Evolutionary conservation across 2,329 filamentous ascomycete genomes (phyloP), one percentile per base, ranked within the genome.

Genomic region (Ophiosphaerella herpotricha): DNA sequence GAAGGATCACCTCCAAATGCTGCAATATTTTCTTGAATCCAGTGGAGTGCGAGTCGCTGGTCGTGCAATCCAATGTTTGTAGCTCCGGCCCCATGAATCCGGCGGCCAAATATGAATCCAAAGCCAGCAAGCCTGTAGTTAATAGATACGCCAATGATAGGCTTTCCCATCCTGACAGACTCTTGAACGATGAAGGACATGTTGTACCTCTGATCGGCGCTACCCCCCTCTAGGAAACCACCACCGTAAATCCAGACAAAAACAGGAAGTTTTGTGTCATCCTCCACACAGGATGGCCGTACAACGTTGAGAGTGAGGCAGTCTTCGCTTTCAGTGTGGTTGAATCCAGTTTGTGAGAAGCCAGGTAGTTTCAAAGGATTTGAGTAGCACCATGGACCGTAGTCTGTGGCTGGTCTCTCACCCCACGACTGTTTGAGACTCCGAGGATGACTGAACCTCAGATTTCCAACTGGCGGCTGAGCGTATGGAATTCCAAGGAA

Each of bases 11-110:
- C 84, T 1, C 84, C 66, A 32, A 71, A 72, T 0, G 60, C 33
- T 2, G 58, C 58, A 13, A 89, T 86, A 52, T 89, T 74, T 16
- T 78, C 72, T 57, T 83, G 76, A 0, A 88, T 78, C 86, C 86
- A 89, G 39, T 80, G 63, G 40, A 89, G 64, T 0, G 81, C 73
- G 9, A 80, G 75, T 5, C 37, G 37, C 18, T 39, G 37, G 37
- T 39, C 37, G 13, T 23, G 13, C 16, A 39, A 23, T n/a, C 37
- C 37, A 16, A 39, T 5, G 23, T 39, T 39, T 9, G 21, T 13
- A 11, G 16, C 14, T 12, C 21, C 21, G 23, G n/a, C 16, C 4
- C 9, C 33, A 8, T 31, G 13, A 21, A 21, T 21, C 18, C 18
- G 18, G 5, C 32, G 45, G 0, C 75, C 69, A 0, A 74, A 71